Evolutionary conservation across 768 basidiomycete genomes (phyloP), one percentile per base, ranked within the genome.

Genomic region (Chalciporus pseudorubinellus): DNA sequence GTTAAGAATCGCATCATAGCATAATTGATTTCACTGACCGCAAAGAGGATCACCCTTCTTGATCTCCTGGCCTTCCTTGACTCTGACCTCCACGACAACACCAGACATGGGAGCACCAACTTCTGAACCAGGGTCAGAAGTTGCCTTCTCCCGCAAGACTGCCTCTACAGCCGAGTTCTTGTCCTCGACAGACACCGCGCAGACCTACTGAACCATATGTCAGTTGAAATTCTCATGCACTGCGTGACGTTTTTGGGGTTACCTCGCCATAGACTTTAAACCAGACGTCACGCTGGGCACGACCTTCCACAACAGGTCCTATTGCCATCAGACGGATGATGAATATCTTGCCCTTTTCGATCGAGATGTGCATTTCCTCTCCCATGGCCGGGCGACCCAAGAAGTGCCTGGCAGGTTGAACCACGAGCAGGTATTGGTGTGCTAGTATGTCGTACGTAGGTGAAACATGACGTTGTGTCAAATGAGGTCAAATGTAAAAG

Each of bases 201-300:
- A 93, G 59, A 94, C 82, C 90, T 95, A 56, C 18, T 47, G 41
- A 39, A 50, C 28, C 39, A 46, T 31, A 41, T 38, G 22, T 60
- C 46, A 64, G 48, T 48, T 60, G 44, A 51, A 54, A 33, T 57
- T 60, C 58, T 45, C 51, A 19, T 16, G 39, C 36, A 43, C 40
- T 36, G 22, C 29, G 55, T 53, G 36, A 39, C 39, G 29, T 24
- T 44, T 47, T 47, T 45, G 44, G 46, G 52, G 73, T 65, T 65
- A 89, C 90, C 79, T 95, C 92, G 72, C 94, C 94, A 62, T 95
- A 95, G 53, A 95, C 89, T 77, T 98, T 95, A 67, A 98, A 95
- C 90, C 95, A 97, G 52, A 95, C 92, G 68, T 98, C 95, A 62
- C 95, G 85, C 63, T 92, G 89, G 20, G 95, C 92, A 60, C 84